These are phyloP conservation scores for Colletotrichum gloeosporioides DNA, from an alignment of 2,329 filamentous ascomycete species.

Conservation along the genomic window DNA sequence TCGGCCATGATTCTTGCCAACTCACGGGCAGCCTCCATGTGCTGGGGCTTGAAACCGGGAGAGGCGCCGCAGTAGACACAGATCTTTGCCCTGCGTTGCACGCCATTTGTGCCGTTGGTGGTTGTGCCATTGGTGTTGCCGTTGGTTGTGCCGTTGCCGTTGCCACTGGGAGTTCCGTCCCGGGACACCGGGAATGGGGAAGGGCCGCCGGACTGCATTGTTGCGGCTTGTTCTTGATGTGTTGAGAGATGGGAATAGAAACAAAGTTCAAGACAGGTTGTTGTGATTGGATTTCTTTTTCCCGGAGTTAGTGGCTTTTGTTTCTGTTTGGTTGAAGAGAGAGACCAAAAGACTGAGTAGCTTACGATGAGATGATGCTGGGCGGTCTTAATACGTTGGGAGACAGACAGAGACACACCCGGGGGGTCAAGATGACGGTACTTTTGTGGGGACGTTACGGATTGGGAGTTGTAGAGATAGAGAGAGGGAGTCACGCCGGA, in stretches of 20 bases:
- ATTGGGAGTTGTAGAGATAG: background rate
- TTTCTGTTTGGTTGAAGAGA: background rate
- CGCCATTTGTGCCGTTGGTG: slow-evolving; percentile 30
- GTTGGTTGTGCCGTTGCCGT: slow-evolving; percentile 27
- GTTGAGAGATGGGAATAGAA: background rate
- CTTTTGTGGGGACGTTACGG: slow-evolving; percentile 14
- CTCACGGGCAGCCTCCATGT: slow-evolving; percentile 78
- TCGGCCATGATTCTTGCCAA: slow-evolving; percentile 78
- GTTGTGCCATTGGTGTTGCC: slow-evolving; percentile 26
- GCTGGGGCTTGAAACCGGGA: slow-evolving; percentile 72
- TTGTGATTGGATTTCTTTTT: background rate
- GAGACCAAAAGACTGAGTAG: background rate
- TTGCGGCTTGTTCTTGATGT: background rate
- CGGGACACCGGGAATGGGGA: slow-evolving; percentile 37
- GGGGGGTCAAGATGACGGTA: slow-evolving; percentile 11
- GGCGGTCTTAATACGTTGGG: background rate
- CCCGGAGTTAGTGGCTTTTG: background rate
- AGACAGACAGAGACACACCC: background rate
- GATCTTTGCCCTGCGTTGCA: slow-evolving; percentile 65
- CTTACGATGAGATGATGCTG: background rate
- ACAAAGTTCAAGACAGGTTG: background rate
- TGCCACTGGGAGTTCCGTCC: slow-evolving; percentile 30
- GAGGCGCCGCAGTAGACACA: slow-evolving; percentile 95
- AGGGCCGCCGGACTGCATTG: slow-evolving; percentile 46
- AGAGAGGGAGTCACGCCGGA: slow-evolving; percentile 7